Conservation (phyloP, 2,329 filamentous ascomycete genomes). For the Arthrobotrys iridis region DNA sequence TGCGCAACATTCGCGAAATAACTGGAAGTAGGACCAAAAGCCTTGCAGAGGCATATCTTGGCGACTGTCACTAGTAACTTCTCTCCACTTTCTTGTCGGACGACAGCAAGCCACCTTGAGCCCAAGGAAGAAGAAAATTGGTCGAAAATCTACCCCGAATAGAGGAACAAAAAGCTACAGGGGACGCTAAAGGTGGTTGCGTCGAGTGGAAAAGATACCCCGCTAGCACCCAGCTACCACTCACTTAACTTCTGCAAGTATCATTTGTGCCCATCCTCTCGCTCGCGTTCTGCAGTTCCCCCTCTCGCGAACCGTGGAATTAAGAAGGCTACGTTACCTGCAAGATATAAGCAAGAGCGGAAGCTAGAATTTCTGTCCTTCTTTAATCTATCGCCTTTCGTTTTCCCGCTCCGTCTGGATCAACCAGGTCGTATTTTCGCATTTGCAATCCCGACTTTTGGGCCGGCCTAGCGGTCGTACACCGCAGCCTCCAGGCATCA, state of each 20-base stretch:
- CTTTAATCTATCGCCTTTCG: slow-evolving; percentile 28
- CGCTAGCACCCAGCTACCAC: slow-evolving; percentile 48
- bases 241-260: slow-evolving; percentile 49
- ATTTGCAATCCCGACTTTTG: slow-evolving; percentile 10
- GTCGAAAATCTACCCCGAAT: slow-evolving; percentile 30
- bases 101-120: slow-evolving; percentile 47
- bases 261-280: slow-evolving; percentile 23
- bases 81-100: slow-evolving; percentile 35
- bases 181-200: slow-evolving; percentile 52
- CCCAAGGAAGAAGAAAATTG: slow-evolving; percentile 21
- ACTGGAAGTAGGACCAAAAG: slow-evolving; percentile 45
- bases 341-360: slow-evolving; percentile 51
- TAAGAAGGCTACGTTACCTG: slow-evolving; percentile 41
- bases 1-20: slow-evolving; percentile 55
- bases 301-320: slow-evolving; percentile 39
- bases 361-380: slow-evolving; percentile 44
- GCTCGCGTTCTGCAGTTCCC: slow-evolving; percentile 29
- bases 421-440: slow-evolving; percentile 26
- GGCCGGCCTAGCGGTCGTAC: slow-evolving; percentile 33
- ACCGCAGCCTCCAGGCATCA: slow-evolving; percentile 19
- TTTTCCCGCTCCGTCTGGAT: slow-evolving; percentile 29
- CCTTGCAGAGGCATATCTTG: slow-evolving; percentile 50
- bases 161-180: slow-evolving; percentile 35
- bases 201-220: slow-evolving; percentile 52
- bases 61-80: slow-evolving; percentile 39